phyloP scores from a whole-genome alignment of 371 early-diverging fungal genomes.

The Syncephalastrum racemosum region DNA sequence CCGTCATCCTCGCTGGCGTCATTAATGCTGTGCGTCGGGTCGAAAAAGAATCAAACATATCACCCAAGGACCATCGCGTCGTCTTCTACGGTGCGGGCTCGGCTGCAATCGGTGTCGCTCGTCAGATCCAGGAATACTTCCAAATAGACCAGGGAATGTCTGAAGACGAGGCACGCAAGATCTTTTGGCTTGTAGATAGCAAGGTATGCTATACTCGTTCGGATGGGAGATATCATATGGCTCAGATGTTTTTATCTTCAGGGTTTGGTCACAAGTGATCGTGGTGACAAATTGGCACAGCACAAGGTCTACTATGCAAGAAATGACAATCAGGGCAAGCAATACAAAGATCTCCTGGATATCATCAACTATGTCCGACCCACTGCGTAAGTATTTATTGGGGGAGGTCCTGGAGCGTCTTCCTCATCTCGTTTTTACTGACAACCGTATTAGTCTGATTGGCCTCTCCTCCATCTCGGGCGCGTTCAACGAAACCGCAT shows the following conservation, averaged over 20 bases:
- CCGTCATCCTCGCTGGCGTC: constrained; percentile 88
- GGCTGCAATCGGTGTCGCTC: constrained; percentile 90
- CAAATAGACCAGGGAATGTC: constrained; percentile 61
- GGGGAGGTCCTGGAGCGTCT: no score
- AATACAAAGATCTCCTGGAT: constrained; percentile 67
- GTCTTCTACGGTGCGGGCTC: constrained; percentile 89
- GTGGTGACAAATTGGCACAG: constrained; percentile 82
- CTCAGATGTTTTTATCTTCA: constrained; percentile 2
- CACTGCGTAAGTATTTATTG: constrained; percentile 47
- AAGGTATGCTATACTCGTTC: constrained; percentile 36
- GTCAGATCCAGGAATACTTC: constrained; percentile 80
- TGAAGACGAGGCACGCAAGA: constrained; percentile 70
- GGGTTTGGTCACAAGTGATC: constrained; percentile 77
- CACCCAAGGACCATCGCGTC: constrained; percentile 74
- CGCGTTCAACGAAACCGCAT: constrained; percentile 64
- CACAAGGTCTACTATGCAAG: constrained; percentile 86
- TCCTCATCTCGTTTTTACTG: background rate
- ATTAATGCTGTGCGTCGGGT: constrained; percentile 82
- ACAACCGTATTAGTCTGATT: constrained; percentile 53
- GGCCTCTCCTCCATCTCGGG: constrained; percentile 80
- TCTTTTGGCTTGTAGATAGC: constrained; percentile 89
- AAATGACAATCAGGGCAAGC: constrained; percentile 71
- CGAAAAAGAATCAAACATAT: constrained; percentile 48
- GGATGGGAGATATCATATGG: background rate
- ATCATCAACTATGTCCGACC: constrained; percentile 75